These are phyloP conservation scores for Cladobotryum mycophilum DNA, from an alignment of 2,329 filamentous ascomycete species.

Conservation along the genomic window DNA sequence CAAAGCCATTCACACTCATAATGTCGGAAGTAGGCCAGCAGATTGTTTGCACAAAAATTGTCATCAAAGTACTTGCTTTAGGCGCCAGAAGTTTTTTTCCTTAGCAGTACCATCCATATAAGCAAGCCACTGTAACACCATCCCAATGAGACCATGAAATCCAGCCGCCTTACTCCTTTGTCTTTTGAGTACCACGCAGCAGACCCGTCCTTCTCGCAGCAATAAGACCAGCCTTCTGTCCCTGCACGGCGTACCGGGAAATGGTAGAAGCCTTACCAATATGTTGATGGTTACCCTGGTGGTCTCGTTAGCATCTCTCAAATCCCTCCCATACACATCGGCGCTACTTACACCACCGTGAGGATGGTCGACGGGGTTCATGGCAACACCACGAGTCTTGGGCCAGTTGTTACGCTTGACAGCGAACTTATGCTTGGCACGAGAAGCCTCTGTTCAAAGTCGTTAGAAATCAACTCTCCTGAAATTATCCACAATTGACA, in stretches of 20 bases:
- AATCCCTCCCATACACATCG: conserved; percentile 2
- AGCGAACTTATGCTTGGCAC: conserved; percentile 99
- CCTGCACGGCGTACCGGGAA: conserved; percentile 92
- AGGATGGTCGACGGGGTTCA: conserved; percentile 99
- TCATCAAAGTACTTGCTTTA: conserved; percentile 43
- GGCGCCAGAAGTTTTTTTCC: conserved; percentile 43
- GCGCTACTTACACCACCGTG: conserved; percentile 71
- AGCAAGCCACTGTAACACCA: conserved; percentile 59
- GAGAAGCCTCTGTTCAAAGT: conserved; percentile 74
- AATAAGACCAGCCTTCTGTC: conserved; percentile 99
- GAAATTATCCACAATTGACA: not conserved
- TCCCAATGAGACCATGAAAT: conserved; percentile 53
- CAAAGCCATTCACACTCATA: conserved; percentile 7
- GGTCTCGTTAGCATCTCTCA: conserved; percentile 36
- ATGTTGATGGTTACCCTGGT: conserved; percentile 97
- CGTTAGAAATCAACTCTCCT: conserved; percentile 33
- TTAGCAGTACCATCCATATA: conserved; percentile 48
- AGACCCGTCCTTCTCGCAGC: conserved; percentile 99
- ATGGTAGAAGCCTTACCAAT: conserved; percentile 99
- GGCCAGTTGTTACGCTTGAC: conserved; percentile 99
- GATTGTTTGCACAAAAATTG: conserved; percentile 41
- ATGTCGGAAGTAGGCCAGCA: conserved; percentile 4
- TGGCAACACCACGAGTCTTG: conserved; percentile 99
- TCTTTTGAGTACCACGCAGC: conserved; percentile 99
- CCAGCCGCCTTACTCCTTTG: conserved; percentile 73